Conservation (phyloP, 1,139 yeast genomes). For the Zygosaccharomyces pseudobailii region DNA sequence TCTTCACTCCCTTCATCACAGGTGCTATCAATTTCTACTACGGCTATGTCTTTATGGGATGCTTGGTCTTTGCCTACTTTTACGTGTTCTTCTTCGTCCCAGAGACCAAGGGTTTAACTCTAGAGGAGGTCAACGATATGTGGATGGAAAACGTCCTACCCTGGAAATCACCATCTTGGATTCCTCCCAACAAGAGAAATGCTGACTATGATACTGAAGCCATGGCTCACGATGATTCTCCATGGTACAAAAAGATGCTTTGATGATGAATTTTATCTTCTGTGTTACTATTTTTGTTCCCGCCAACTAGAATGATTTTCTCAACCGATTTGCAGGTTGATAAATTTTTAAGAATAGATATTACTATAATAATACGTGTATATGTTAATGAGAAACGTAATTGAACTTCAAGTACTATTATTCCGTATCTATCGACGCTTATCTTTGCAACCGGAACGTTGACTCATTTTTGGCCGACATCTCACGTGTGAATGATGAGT, state of each 20-base stretch:
- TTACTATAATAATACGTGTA: not conserved
- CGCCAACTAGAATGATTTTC: conserved; percentile 21
- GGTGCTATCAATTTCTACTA: conserved; percentile 51
- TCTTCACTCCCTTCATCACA: conserved; percentile 71
- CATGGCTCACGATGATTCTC: conserved; percentile 25
- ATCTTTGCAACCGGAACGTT: not conserved
- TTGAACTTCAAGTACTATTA: not conserved
- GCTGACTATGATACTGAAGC: conserved; percentile 23
- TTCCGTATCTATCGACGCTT: not conserved
- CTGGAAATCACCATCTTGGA: conserved; percentile 30
- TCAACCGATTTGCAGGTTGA: not conserved
- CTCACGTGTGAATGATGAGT: not conserved
- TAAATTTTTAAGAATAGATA: not conserved
- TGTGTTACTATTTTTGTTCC: conserved; percentile 24
- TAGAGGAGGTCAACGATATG: conserved; percentile 69
- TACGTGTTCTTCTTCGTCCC: conserved; percentile 64
- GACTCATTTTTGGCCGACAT: not conserved
- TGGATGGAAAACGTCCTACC: conserved; percentile 34
- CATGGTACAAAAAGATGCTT: conserved; percentile 26
- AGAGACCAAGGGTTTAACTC: conserved; percentile 65
- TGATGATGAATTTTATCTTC: conserved; percentile 1
- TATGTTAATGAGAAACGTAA: not conserved
- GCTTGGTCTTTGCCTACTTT: conserved; percentile 53
- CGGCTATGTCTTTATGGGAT: conserved; percentile 74
- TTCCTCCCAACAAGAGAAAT: conserved; percentile 28